Evolutionary conservation across 1,284 basidiomycete genomes (phyloP).

Genomic region (Violaceomyces palustris): DNA sequence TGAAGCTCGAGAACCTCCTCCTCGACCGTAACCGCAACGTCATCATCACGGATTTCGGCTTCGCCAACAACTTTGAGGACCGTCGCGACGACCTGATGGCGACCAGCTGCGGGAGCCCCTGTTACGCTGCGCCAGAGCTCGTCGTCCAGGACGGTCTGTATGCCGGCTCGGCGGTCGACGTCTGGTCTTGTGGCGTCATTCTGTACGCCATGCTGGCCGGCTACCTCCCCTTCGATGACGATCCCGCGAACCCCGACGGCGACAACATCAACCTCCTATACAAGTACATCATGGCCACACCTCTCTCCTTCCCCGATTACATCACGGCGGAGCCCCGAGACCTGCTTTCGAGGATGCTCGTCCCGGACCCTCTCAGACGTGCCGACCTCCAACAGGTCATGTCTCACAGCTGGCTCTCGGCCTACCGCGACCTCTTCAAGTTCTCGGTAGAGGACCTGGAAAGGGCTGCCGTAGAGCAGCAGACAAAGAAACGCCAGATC

Average conservation of each 20-base stretch:
- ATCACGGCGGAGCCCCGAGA: conserved; percentile 49
- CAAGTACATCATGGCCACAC: conserved; percentile 80
- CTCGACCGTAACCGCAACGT: conserved; percentile 96
- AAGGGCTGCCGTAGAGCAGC: conserved; percentile 50
- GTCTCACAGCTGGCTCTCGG: conserved; percentile 50
- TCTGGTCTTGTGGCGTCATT: conserved; percentile 99
- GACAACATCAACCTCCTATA: conserved; percentile 99
- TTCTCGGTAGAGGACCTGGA: conserved; percentile 52
- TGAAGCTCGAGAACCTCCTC: conserved; percentile 96
- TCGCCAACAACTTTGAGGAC: conserved; percentile 88
- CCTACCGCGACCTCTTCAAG: conserved; percentile 51
- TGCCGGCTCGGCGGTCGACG: conserved; percentile 96
- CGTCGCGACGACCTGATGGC: conserved; percentile 89
- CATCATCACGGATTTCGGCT: conserved; percentile 99
- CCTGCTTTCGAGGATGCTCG: conserved; percentile 47
- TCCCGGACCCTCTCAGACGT: conserved; percentile 46
- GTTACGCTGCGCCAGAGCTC: conserved; percentile 98
- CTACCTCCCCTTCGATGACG: conserved; percentile 99
- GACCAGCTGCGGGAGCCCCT: conserved; percentile 93
- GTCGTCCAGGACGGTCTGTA: conserved; percentile 97
- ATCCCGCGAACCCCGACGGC: conserved; percentile 95
- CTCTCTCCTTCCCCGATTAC: conserved; percentile 51
- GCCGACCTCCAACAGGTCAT: conserved; percentile 48
- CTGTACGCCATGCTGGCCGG: conserved; percentile 98
- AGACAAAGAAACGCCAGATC: conserved; percentile 49